These are phyloP conservation scores for Sporothrix euskadiensis DNA, from an alignment of 2,329 filamentous ascomycete species.

Conservation along the genomic window DNA sequence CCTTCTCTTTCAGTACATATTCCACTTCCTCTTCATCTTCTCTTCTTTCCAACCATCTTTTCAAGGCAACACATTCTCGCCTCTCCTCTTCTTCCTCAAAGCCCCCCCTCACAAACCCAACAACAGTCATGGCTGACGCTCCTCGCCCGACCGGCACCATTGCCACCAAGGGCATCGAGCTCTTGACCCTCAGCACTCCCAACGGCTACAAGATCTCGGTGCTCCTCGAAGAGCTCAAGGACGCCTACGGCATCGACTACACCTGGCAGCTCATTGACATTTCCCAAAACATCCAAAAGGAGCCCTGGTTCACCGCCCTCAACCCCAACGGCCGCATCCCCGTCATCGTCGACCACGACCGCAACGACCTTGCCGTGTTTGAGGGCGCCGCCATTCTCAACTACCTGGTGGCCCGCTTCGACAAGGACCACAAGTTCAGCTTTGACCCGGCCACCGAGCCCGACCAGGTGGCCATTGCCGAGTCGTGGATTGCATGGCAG, in stretches of 20 bases:
- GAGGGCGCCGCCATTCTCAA: slow-evolving; percentile 63
- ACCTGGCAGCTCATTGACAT: slow-evolving; percentile 62
- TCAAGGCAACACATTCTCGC: not conserved
- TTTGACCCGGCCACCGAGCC: slow-evolving; percentile 35
- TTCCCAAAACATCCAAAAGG: slow-evolving; percentile 63
- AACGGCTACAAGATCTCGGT: slow-evolving; percentile 55
- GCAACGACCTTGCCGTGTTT: slow-evolving; percentile 64
- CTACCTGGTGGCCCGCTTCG: slow-evolving; percentile 61
- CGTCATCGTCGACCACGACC: slow-evolving; percentile 66
- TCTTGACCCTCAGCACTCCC: slow-evolving; percentile 55
- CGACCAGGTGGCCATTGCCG: slow-evolving; percentile 45
- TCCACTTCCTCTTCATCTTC: not conserved
- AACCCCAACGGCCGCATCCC: slow-evolving; percentile 67
- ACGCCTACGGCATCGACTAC: slow-evolving; percentile 63
- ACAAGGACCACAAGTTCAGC: slow-evolving; percentile 34
- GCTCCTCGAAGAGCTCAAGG: slow-evolving; percentile 65
- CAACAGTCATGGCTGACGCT: slow-evolving; percentile 37
- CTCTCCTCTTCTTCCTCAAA: not conserved
- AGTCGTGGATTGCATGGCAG: slow-evolving; percentile 69
- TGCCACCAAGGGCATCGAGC: slow-evolving; percentile 64
- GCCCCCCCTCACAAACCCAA: not conserved
- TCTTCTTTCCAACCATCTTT: not conserved
- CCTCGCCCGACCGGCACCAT: slow-evolving; percentile 56
- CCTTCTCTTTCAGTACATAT: not conserved
- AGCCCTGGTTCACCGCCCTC: slow-evolving; percentile 64